Conservation (phyloP, 2,329 filamentous ascomycete genomes). For the Calonectria henricotiae region DNA sequence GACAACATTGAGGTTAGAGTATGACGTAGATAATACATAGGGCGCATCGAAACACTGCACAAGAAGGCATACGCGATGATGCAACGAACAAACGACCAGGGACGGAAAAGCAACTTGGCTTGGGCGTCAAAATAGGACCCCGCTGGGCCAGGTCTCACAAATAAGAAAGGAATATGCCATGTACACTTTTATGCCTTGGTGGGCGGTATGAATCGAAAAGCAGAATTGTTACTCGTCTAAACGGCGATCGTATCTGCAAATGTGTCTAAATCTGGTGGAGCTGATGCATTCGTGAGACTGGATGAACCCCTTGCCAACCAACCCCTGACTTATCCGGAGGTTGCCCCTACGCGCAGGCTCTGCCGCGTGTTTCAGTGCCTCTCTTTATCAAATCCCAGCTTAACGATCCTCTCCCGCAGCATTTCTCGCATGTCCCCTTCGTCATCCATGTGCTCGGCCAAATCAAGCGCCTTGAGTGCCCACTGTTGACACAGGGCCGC, state of each 20-base stretch:
- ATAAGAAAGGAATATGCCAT: conserved; percentile 7
- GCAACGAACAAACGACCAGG: background rate
- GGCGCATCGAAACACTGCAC: conserved; percentile 6
- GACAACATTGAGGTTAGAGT: background rate
- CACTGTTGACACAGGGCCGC: conserved; percentile 72
- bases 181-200: background rate
- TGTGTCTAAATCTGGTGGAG: conserved; percentile 8
- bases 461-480: conserved; percentile 74
- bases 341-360: background rate
- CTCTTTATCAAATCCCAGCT: conserved; percentile 54
- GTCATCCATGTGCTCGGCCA: conserved; percentile 75
- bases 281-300: conserved; percentile 5
- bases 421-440: conserved; percentile 63
- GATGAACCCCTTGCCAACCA: background rate
- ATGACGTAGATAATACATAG: background rate
- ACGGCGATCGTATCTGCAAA: background rate
- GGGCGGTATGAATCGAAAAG: conserved; percentile 22
- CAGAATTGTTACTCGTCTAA: conserved; percentile 1
- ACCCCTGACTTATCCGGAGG: background rate
- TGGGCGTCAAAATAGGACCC: background rate
- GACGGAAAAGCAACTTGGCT: background rate
- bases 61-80: background rate
- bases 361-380: conserved; percentile 3
- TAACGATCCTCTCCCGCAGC: conserved; percentile 64
- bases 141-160: background rate